A percentile compares a stretch with the other conserved stretches of the same genome.
phyloP scores from a whole-genome alignment of 2,329 filamentous ascomycete species.

The Lasiodiplodia hormozganensis region DNA sequence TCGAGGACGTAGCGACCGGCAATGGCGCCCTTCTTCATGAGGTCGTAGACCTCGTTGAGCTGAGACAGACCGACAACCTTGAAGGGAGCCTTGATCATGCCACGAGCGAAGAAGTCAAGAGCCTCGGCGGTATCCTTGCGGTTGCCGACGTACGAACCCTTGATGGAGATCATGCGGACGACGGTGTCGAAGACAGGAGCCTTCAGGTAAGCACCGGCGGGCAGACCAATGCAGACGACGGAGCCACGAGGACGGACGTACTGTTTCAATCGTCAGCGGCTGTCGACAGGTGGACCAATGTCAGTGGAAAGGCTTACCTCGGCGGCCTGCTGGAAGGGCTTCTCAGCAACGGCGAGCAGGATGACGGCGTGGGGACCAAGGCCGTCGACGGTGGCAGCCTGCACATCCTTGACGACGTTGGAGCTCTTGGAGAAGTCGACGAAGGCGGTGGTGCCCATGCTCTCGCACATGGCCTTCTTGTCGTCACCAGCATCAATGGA shows the following conservation, averaged over 20 bases:
- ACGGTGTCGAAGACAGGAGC: conserved; percentile 92
- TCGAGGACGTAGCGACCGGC: conserved; percentile 83
- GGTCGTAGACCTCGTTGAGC: conserved; percentile 78
- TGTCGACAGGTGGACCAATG: conserved; percentile 35
- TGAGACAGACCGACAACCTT: conserved; percentile 84
- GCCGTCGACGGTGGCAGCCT: conserved; percentile 78
- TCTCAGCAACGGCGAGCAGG: conserved; percentile 84
- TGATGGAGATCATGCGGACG: conserved; percentile 88
- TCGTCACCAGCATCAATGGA: conserved; percentile 85
- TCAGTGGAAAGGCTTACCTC: conserved; percentile 43
- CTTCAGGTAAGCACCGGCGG: conserved; percentile 77
- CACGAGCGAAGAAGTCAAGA: conserved; percentile 84
- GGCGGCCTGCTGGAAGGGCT: conserved; percentile 93
- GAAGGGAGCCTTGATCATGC: conserved; percentile 85
- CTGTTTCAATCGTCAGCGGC: conserved; percentile 31
- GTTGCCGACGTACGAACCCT: conserved; percentile 93
- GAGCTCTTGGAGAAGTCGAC: conserved; percentile 81
- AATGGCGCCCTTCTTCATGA: conserved; percentile 72
- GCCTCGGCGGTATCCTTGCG: conserved; percentile 87
- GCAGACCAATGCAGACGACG: conserved; percentile 89
- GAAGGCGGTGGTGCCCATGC: conserved; percentile 74
- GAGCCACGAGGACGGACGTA: conserved; percentile 85
- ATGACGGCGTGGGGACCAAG: conserved; percentile 87
- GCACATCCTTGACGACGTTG: conserved; percentile 84
- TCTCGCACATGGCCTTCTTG: conserved; percentile 71